A percentile compares a stretch with the other conserved stretches of the same genome.
Conservation (phyloP, 176 grass and related monocot genomes). For the Miscanthus lutarioriparius region DNA sequence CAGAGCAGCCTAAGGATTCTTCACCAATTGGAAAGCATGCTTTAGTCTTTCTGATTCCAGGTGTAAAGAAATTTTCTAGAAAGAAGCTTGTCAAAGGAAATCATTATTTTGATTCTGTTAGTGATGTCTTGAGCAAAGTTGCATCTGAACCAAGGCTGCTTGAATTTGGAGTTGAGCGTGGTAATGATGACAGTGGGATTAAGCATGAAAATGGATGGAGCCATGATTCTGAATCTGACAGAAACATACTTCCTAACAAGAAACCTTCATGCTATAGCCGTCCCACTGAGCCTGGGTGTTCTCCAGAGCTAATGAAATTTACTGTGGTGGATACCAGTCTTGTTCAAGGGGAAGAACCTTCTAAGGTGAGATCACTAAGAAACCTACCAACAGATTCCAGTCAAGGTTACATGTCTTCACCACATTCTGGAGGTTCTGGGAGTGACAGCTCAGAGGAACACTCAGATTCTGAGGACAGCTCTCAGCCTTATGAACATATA, state of each 20-base stretch:
- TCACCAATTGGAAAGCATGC: slow-evolving; percentile 55
- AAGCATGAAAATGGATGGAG: slow-evolving; percentile 61
- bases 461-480: slow-evolving; percentile 53
- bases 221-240: slow-evolving; percentile 41
- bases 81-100: slow-evolving; percentile 85
- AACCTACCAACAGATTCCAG: slow-evolving; percentile 59
- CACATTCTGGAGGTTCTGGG: slow-evolving; percentile 41
- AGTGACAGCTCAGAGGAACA: slow-evolving; percentile 53
- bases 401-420: slow-evolving; percentile 48
- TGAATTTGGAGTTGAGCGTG: slow-evolving; percentile 54
- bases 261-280: slow-evolving; percentile 42
- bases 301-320: slow-evolving; percentile 82
- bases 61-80: slow-evolving; percentile 79
- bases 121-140: slow-evolving; percentile 92
- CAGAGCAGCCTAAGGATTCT: slow-evolving; percentile 71
- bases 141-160: slow-evolving; percentile 73
- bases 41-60: slow-evolving; percentile 81
- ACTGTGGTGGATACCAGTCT: slow-evolving; percentile 94
- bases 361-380: slow-evolving; percentile 77
- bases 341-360: slow-evolving; percentile 72
- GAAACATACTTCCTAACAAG: slow-evolving; percentile 41
- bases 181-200: slow-evolving; percentile 37
- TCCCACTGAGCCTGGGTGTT: slow-evolving; percentile 49
- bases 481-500: slow-evolving; percentile 36
- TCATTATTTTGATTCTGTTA: slow-evolving; percentile 99